A percentile compares a stretch with the other conserved stretches of the same genome.
These are phyloP conservation scores for Phytophthora aleatoria DNA, from an alignment of 352 stramenopile species.

Conservation along the genomic window DNA sequence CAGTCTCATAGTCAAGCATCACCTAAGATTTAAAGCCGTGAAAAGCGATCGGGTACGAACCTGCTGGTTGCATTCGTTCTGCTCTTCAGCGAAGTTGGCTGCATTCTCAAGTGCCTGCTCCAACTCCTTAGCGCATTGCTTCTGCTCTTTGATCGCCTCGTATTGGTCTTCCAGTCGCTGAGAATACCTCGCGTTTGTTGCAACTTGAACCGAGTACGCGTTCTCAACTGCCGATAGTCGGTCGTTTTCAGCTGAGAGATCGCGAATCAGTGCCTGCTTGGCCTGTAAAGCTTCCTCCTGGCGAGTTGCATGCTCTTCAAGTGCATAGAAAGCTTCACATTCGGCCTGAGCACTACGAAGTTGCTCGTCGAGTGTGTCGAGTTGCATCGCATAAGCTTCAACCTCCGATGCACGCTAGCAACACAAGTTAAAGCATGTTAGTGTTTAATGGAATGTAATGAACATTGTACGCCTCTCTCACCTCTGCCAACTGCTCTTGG, in stretches of 20 bases:
- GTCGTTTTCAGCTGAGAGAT: conserved; percentile 42
- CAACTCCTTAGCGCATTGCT: conserved; percentile 16
- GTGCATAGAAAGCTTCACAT: conserved; percentile 18
- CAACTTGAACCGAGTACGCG: conserved; percentile 22
- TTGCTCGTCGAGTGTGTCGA: conserved; percentile 32
- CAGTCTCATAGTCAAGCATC: not conserved
- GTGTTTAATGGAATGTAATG: not conserved
- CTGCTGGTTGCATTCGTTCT: conserved; percentile 43
- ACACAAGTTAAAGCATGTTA: conserved; percentile 9
- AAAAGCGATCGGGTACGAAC: conserved; percentile 19
- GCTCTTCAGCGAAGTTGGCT: conserved; percentile 37
- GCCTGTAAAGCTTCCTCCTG: conserved; percentile 16
- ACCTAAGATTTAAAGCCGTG: not conserved
- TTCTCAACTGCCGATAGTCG: conserved; percentile 40
- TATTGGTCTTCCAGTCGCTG: conserved; percentile 26
- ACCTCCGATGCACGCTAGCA: conserved; percentile 28
- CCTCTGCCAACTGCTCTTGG: conserved; percentile 34
- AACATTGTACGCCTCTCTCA: conserved; percentile 5
- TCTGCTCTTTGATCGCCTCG: conserved; percentile 15
- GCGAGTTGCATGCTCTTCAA: conserved; percentile 31
- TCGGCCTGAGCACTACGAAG: conserved; percentile 25
- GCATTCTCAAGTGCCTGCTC: conserved; percentile 32
- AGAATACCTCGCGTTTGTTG: conserved; percentile 13
- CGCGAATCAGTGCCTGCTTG: conserved; percentile 22
- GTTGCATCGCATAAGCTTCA: conserved; percentile 25